These are phyloP conservation scores for Phytophthora megakarya DNA, from an alignment of 352 stramenopile genomes.

Conservation along the genomic window DNA sequence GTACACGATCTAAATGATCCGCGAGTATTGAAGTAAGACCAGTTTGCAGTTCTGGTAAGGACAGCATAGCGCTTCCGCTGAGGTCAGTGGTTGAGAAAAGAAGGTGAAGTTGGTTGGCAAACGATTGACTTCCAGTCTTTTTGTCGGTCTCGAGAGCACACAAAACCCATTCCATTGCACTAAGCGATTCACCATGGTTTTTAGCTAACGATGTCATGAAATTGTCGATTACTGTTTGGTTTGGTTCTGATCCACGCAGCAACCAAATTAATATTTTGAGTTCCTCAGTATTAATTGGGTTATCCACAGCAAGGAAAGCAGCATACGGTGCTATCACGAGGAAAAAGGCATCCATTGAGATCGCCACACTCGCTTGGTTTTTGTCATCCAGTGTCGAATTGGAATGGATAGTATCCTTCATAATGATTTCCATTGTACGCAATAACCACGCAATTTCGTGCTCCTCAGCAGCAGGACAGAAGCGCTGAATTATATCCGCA, in stretches of 20 bases:
- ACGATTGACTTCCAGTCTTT: conserved; percentile 42
- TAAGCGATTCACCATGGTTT: conserved; percentile 57
- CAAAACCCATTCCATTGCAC: conserved; percentile 67
- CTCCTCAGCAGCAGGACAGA: conserved; percentile 37
- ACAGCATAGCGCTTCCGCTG: conserved; percentile 64
- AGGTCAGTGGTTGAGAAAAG: conserved; percentile 57
- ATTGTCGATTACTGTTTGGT: conserved; percentile 34
- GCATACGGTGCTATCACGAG: conserved; percentile 62
- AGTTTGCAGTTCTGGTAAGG: conserved; percentile 51
- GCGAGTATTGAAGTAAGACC: conserved; percentile 51
- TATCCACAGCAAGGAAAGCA: conserved; percentile 62
- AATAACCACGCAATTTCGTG: conserved; percentile 55
- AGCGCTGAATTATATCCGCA: conserved; percentile 44
- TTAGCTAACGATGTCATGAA: conserved; percentile 71
- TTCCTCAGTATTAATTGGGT: conserved; percentile 59
- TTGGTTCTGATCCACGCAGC: conserved; percentile 67
- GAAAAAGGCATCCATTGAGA: conserved; percentile 65
- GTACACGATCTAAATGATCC: conserved; percentile 23
- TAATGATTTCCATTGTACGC: conserved; percentile 46
- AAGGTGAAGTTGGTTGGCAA: conserved; percentile 59
- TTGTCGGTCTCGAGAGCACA: conserved; percentile 63
- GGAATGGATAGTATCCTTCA: background rate
- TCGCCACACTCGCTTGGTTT: conserved; percentile 16
- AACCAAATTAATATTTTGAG: conserved; percentile 72
- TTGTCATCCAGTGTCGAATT: background rate